Evolutionary conservation across 257 asterid species (phyloP).

Genomic region (Vinca minor): DNA sequence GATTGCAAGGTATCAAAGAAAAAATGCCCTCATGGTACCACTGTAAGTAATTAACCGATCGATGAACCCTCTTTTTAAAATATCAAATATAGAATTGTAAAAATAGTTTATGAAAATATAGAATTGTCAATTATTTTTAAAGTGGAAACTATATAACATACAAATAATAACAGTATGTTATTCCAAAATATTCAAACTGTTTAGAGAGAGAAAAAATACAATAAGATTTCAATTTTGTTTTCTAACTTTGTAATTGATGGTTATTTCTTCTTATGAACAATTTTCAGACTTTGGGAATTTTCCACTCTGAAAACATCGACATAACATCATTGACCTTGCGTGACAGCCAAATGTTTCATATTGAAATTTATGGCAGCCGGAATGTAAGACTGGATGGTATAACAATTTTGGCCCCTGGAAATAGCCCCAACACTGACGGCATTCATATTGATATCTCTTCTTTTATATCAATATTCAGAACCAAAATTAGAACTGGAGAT

Average conservation of each 20-base stretch:
- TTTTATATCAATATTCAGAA: slow-evolving; percentile 24
- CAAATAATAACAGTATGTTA: too few species aligned
- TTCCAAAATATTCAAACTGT: too few species aligned
- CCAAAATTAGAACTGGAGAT: slow-evolving; percentile 41
- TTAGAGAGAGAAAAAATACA: too few species aligned
- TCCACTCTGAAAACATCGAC: slow-evolving; percentile 18
- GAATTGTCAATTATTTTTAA: too few species aligned
- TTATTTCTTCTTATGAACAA: too few species aligned
- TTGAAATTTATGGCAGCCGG: slow-evolving; percentile 29
- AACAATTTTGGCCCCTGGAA: slow-evolving; percentile 31
- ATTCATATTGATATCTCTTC: slow-evolving; percentile 36
- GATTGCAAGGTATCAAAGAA: slow-evolving; percentile 17
- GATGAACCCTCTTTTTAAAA: not conserved
- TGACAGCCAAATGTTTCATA: slow-evolving; percentile 49
- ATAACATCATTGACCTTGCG: slow-evolving; percentile 33
- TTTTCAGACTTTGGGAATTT: slow-evolving; percentile 12
- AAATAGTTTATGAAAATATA: too few species aligned
- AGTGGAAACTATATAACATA: too few species aligned
- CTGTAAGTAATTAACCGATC: slow-evolving; percentile 6
- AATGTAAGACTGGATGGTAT: slow-evolving; percentile 22
- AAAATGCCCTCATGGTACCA: slow-evolving; percentile 17
- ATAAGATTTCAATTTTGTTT: too few species aligned
- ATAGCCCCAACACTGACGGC: slow-evolving; percentile 57
- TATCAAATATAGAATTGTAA: too few species aligned
- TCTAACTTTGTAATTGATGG: too few species aligned